phyloP scores from a whole-genome alignment of 2,329 filamentous ascomycete genomes.

The Colletotrichum eleusines region DNA sequence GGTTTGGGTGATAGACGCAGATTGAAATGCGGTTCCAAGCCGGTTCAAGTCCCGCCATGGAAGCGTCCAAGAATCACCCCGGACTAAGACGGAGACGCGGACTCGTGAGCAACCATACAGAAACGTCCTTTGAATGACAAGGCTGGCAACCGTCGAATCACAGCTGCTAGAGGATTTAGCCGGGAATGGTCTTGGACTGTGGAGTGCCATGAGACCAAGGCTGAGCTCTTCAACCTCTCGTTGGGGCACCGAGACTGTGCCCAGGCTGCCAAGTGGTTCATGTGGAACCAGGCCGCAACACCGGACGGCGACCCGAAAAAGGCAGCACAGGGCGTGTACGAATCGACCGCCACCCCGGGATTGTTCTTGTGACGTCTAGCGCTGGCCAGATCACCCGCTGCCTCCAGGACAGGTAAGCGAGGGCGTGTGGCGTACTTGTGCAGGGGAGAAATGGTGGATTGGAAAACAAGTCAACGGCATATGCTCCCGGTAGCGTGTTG shows the following conservation, averaged over 20 bases:
- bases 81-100: background rate
- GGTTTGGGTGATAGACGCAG: background rate
- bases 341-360: background rate
- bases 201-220: conserved; percentile 32
- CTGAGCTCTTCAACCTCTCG: conserved; percentile 10
- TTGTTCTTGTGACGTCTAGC: background rate
- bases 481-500: no score
- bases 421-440: no score
- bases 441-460: no score
- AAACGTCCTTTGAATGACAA: conserved; percentile 5
- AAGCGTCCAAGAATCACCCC: conserved; percentile 4
- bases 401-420: no score
- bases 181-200: conserved; percentile 24
- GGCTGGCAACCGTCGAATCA: conserved; percentile 13
- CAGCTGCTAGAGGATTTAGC: background rate
- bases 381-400: no score
- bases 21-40: conserved; percentile 2
- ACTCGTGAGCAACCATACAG: conserved; percentile 5
- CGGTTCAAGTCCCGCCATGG: conserved; percentile 8
- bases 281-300: background rate
- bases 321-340: no score
- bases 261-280: conserved; percentile 18
- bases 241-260: conserved; percentile 30
- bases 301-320: background rate
- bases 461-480: no score